Evolutionary conservation across 371 early-diverging fungal species (phyloP).

Genomic region (Zopfochytrium polystomum): DNA sequence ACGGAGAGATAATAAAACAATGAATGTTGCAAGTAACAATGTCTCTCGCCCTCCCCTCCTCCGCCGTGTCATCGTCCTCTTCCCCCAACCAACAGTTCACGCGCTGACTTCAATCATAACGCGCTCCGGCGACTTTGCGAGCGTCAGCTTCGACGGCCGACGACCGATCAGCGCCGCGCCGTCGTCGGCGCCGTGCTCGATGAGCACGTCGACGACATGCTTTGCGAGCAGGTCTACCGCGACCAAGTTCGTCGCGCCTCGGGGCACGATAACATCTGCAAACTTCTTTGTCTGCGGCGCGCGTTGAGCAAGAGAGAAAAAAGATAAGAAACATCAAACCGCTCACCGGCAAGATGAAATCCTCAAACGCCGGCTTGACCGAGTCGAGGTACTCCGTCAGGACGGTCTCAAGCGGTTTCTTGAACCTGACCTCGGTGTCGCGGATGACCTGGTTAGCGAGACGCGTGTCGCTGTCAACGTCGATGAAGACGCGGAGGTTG

Average conservation of each 20-base stretch:
- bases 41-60: too few species aligned
- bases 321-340: slow-evolving; percentile 1
- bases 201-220: slow-evolving; percentile 60
- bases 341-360: slow-evolving; percentile 75
- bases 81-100: too few species aligned
- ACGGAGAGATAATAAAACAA: too few species aligned
- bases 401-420: slow-evolving; percentile 49
- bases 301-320: not conserved
- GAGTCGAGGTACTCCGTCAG: slow-evolving; percentile 68
- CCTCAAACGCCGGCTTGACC: slow-evolving; percentile 83
- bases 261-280: slow-evolving; percentile 86
- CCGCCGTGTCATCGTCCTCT: too few species aligned
- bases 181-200: too few species aligned
- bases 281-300: slow-evolving; percentile 66
- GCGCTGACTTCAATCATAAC: too few species aligned
- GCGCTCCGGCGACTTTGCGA: too few species aligned
- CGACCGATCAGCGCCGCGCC: too few species aligned
- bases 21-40: too few species aligned
- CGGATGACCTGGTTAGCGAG: slow-evolving; percentile 52
- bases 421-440: slow-evolving; percentile 38
- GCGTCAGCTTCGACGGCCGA: too few species aligned
- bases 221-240: slow-evolving; percentile 70
- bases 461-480: slow-evolving; percentile 66
- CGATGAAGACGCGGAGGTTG: slow-evolving; percentile 56
- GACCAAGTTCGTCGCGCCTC: slow-evolving; percentile 69